A percentile compares a stretch with the other conserved stretches of the same genome.
Conservation (phyloP, 345 rosid genomes). For the Cardamine resedifolia region DNA sequence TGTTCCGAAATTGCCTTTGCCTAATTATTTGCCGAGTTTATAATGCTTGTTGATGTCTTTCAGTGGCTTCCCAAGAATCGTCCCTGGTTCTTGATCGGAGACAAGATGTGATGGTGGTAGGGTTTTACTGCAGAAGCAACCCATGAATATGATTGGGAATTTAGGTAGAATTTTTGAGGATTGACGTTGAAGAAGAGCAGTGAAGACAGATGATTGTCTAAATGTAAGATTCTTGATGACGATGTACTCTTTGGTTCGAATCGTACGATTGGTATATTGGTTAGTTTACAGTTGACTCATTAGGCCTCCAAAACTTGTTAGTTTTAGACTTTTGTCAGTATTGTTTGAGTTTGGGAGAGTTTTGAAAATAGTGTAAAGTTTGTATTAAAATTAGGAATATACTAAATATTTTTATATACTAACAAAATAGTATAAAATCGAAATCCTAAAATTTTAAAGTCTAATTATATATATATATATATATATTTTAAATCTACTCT, state of each 20-base stretch:
- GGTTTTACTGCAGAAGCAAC: slow-evolving; percentile 1
- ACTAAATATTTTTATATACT: too few relatives aligned
- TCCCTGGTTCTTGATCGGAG: slow-evolving; percentile 21
- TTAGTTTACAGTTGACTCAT: background rate
- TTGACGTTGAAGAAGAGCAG: background rate
- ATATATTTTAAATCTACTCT: too few relatives aligned
- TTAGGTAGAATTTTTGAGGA: background rate
- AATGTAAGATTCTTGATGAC: too few relatives aligned
- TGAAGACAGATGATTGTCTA: background rate
- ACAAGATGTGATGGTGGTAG: background rate
- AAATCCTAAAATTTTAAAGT: too few relatives aligned
- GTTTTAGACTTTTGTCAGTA: too few relatives aligned
- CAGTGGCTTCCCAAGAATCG: slow-evolving; percentile 59
- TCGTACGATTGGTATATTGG: background rate
- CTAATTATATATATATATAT: too few relatives aligned
- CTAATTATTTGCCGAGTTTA: slow-evolving; percentile 53
- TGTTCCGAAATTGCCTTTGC: slow-evolving; percentile 67
- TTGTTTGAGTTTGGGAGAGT: too few relatives aligned
- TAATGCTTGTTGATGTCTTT: slow-evolving; percentile 54
- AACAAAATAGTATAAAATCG: too few relatives aligned
- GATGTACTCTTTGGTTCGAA: background rate
- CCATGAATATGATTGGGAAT: background rate
- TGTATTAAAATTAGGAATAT: too few relatives aligned
- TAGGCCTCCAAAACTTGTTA: background rate
- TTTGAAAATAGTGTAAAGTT: too few relatives aligned